Conservation (phyloP, 345 rosid species). For the Eucalyptus tenuipes region DNA sequence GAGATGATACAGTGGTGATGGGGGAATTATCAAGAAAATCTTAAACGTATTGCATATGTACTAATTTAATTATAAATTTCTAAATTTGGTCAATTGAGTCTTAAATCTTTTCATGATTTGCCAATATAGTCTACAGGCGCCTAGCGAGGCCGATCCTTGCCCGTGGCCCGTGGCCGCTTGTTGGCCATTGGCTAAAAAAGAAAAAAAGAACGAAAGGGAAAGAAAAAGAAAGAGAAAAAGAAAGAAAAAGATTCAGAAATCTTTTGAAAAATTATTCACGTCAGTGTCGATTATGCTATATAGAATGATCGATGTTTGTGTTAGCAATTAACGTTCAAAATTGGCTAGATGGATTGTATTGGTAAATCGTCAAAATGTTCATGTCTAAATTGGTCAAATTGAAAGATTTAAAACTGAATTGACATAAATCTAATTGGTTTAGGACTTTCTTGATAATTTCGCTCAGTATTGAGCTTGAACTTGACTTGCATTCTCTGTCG, state of each 20-base stretch:
- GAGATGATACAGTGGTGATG: accelerated
- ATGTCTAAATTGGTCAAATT: accelerated
- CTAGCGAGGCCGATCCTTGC: accelerated
- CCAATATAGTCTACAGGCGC: accelerated
- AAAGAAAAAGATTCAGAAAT: accelerated
- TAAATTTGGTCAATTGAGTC: accelerated
- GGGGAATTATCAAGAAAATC: too few relatives aligned
- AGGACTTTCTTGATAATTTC: too few relatives aligned
- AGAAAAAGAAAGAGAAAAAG: accelerated
- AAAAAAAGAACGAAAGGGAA: accelerated
- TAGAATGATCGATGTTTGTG: accelerated
- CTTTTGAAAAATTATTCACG: accelerated
- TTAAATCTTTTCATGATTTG: too few relatives aligned
- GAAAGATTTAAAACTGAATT: accelerated
- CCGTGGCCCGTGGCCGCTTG: accelerated
- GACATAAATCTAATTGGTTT: accelerated
- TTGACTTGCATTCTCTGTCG: accelerated
- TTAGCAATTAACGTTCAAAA: too few relatives aligned
- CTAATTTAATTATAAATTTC: too few relatives aligned
- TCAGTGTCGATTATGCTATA: accelerated
- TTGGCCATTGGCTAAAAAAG: too few relatives aligned
- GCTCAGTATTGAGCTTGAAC: accelerated
- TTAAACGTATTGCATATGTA: accelerated
- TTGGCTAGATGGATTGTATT: accelerated
- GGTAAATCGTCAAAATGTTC: accelerated